These are phyloP conservation scores for Sugiyamaella novakii DNA, from an alignment of 1,139 yeast species.

Conservation along the genomic window DNA sequence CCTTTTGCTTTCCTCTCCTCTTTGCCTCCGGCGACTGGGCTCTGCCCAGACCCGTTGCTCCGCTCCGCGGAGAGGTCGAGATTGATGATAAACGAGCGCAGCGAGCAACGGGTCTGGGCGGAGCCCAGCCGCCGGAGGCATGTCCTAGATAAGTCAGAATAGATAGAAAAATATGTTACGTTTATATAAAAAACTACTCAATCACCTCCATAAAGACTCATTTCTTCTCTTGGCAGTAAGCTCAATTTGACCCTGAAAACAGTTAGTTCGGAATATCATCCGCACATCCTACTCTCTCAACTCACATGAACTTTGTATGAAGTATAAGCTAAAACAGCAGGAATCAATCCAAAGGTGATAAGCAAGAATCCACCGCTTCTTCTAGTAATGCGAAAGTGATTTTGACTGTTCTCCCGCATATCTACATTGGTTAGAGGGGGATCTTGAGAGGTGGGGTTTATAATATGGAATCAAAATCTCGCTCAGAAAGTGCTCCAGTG, in stretches of 20 bases:
- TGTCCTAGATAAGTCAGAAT: too few relatives aligned
- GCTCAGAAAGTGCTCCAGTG: too few relatives aligned
- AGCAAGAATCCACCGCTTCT: slow-evolving; percentile 40
- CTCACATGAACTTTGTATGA: slow-evolving; percentile 31
- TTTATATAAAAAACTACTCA: neutral
- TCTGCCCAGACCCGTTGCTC: neutral
- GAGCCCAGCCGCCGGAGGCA: too few relatives aligned
- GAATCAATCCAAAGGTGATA: slow-evolving; percentile 39
- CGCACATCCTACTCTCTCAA: neutral
- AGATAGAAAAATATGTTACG: neutral
- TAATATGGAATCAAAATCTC: too few relatives aligned
- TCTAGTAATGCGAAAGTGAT: slow-evolving; percentile 39
- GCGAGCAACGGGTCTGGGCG: too few relatives aligned
- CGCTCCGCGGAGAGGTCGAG: too few relatives aligned
- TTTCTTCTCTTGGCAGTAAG: slow-evolving; percentile 38
- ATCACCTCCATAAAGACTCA: slow-evolving; percentile 37
- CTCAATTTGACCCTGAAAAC: slow-evolving; percentile 34
- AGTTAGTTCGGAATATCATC: slow-evolving; percentile 5
- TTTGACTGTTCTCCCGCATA: slow-evolving; percentile 40
- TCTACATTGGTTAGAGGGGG: too few relatives aligned
- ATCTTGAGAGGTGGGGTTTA: too few relatives aligned
- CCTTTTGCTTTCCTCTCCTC: too few relatives aligned
- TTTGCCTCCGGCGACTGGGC: neutral
- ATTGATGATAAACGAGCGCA: too few relatives aligned
- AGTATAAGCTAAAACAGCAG: slow-evolving; percentile 39